phyloP scores from a whole-genome alignment of 192 early-diverging fungal genomes.

The Backusella psychrophila region DNA sequence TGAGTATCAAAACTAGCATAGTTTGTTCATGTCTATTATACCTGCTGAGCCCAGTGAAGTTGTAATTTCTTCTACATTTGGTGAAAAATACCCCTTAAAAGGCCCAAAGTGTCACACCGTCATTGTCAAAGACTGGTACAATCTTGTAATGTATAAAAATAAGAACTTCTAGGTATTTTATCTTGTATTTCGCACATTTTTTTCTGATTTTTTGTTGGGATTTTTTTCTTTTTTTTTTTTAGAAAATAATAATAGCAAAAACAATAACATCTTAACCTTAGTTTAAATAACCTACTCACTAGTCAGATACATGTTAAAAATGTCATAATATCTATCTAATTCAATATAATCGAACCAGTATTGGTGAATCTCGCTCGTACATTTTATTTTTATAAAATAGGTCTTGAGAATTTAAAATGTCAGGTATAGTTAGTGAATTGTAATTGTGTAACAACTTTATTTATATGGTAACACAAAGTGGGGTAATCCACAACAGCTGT shows the following conservation, averaged over 20 bases:
- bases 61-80: neutral
- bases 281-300: neutral
- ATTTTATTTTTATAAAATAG: neutral
- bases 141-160: conserved; percentile 6
- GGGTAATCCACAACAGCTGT: neutral
- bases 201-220: neutral
- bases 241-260: neutral
- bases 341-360: neutral
- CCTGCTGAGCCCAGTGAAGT: neutral
- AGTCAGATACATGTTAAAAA: too few relatives aligned
- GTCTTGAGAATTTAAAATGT: neutral
- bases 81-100: neutral
- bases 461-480: neutral
- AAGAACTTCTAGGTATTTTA: neutral
- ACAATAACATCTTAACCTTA: neutral
- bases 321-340: neutral
- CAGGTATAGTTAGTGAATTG: neutral
- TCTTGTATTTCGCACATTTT: neutral
- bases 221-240: conserved; percentile 2
- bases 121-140: neutral
- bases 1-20: neutral
- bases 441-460: neutral
- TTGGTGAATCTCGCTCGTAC: neutral
- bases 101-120: neutral
- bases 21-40: neutral